Evolutionary conservation across 768 basidiomycete genomes (phyloP).

Genomic region (Tricholoma terreum): DNA sequence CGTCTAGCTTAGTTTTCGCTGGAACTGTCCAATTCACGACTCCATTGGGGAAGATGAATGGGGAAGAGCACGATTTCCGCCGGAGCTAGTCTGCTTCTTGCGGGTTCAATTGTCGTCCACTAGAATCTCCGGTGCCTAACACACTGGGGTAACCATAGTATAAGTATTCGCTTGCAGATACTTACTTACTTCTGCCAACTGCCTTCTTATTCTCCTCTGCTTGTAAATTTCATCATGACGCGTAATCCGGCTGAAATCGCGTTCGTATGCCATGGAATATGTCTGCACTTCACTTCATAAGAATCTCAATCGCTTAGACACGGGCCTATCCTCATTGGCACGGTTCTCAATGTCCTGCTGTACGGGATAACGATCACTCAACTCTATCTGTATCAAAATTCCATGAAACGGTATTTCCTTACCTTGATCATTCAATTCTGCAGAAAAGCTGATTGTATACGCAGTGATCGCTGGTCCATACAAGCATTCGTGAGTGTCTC

Average conservation of each 20-base stretch:
- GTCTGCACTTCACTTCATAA: not conserved
- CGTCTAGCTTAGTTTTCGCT: not conserved
- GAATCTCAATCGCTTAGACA: conserved; percentile 30
- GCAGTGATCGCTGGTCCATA: conserved; percentile 45
- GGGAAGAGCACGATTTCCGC: no score
- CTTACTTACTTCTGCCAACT: not conserved
- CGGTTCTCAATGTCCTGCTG: conserved; percentile 42
- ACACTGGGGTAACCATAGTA: not conserved
- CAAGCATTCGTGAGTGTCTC: conserved; percentile 38
- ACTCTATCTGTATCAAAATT: conserved; percentile 37
- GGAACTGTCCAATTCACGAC: not conserved
- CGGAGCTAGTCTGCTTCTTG: no score
- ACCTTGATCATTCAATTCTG: not conserved
- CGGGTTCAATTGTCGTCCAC: no score
- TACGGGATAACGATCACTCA: conserved; percentile 51
- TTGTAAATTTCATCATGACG: conserved; percentile 1
- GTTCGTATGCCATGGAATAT: conserved; percentile 17
- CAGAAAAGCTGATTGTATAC: not conserved
- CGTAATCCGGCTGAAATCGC: conserved; percentile 31
- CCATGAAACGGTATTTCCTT: conserved; percentile 33
- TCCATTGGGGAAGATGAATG: not conserved
- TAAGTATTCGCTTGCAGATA: not conserved
- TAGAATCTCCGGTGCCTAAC: not conserved
- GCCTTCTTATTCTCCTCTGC: not conserved
- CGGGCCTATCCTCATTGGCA: conserved; percentile 49